Percentiles rank a stretch among this genome's conserved stretches.
These are phyloP conservation scores for Kwoniella shandongensis DNA, from an alignment of 768 basidiomycete species.

Conservation along the genomic window DNA sequence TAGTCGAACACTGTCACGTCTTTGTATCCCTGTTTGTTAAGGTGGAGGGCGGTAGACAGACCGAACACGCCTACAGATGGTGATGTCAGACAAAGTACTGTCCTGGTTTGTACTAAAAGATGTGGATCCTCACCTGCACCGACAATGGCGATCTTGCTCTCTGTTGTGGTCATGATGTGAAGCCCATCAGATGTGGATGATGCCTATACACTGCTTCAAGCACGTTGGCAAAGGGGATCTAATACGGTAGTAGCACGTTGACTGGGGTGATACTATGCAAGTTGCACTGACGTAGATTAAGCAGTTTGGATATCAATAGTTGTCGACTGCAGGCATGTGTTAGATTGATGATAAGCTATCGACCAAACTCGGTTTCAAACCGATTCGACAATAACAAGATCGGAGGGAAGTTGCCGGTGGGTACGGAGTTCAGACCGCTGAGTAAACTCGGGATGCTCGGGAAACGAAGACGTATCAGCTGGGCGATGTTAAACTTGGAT, in stretches of 20 bases:
- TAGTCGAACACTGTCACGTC: constrained; percentile 30
- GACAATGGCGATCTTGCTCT: constrained; percentile 22
- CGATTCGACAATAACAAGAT: too few relatives aligned
- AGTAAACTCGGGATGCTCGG: too few relatives aligned
- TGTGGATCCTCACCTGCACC: constrained; percentile 25
- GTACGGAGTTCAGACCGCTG: too few relatives aligned
- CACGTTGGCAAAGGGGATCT: too few relatives aligned
- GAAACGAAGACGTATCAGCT: too few relatives aligned
- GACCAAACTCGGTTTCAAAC: too few relatives aligned
- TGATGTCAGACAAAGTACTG: not conserved
- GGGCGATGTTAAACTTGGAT: too few relatives aligned
- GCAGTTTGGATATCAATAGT: not conserved
- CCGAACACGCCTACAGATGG: constrained; percentile 19
- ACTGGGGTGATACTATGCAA: not conserved
- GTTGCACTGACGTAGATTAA: not conserved
- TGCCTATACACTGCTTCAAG: too few relatives aligned
- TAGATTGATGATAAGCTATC: not conserved
- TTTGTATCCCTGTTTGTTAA: constrained; percentile 13
- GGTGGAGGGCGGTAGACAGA: constrained; percentile 16
- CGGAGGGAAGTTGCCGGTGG: too few relatives aligned
- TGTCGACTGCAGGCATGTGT: not conserved
- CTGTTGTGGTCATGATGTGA: constrained; percentile 10
- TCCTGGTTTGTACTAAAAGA: too few relatives aligned
- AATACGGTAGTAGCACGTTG: not conserved
- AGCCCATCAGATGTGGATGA: not conserved